Evolutionary conservation across 306 rosid genomes (phyloP).

Genomic region (Medicago lupulina): DNA sequence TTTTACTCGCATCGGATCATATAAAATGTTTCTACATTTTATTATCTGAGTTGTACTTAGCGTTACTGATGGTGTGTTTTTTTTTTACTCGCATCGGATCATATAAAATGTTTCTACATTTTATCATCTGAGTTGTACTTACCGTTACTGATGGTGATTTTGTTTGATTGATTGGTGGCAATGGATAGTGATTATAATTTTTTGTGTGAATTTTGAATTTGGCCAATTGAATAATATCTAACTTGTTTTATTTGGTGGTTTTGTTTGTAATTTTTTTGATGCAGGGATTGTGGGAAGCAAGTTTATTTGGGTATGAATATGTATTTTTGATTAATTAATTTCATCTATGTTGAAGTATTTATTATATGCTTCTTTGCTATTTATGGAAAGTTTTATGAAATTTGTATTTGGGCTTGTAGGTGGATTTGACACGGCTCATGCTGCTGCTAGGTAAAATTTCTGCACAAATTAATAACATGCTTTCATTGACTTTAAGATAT

Average conservation of each 20-base stretch:
- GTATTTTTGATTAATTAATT: constrained; percentile 36
- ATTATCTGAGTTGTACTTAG: too few relatives aligned
- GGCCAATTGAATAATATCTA: constrained; percentile 30
- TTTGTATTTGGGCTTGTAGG: constrained; percentile 59
- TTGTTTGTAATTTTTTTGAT: constrained; percentile 31
- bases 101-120: too few relatives aligned
- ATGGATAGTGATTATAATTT: constrained; percentile 18
- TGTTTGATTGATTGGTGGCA: too few relatives aligned
- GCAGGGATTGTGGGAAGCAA: constrained; percentile 99
- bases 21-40: too few relatives aligned
- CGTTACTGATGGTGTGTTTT: too few relatives aligned
- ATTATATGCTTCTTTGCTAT: constrained; percentile 45
- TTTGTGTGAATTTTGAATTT: constrained; percentile 23
- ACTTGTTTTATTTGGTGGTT: constrained; percentile 3
- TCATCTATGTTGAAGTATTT: constrained; percentile 35
- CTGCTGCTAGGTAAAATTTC: constrained; percentile 86
- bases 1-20: too few relatives aligned
- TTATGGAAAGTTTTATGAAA: constrained; percentile 42
- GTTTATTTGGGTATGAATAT: constrained; percentile 87
- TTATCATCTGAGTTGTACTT: too few relatives aligned
- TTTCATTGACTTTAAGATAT: neutral
- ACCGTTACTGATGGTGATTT: too few relatives aligned
- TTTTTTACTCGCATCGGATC: too few relatives aligned
- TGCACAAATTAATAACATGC: constrained; percentile 7
- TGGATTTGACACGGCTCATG: constrained; percentile 98